Percentiles rank a stretch among this genome's conserved stretches.
phyloP scores from a whole-genome alignment of 2,329 filamentous ascomycete genomes.

The Xylariales sp. region DNA sequence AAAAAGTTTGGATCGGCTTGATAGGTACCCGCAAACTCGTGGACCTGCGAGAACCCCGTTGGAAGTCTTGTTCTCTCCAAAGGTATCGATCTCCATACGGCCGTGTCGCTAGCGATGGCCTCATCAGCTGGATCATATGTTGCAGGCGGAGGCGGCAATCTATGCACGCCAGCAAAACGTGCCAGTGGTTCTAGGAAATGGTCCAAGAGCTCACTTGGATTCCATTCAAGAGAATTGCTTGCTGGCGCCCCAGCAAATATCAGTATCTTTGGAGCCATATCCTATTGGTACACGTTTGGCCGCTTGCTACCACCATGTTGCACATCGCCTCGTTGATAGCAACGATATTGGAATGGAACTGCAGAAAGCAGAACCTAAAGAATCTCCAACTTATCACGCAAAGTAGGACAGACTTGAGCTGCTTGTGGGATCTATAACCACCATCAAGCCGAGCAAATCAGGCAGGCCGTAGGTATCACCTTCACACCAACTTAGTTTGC shows the following conservation, averaged over 20 bases:
- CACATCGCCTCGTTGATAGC: too few species aligned
- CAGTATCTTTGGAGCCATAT: constrained; percentile 26
- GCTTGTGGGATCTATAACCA: too few species aligned
- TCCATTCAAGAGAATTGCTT: constrained; percentile 48
- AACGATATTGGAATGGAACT: too few species aligned
- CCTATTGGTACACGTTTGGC: background rate
- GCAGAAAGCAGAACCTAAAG: too few species aligned
- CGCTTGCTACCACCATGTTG: background rate
- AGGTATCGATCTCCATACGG: constrained; percentile 52
- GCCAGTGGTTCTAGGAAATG: constrained; percentile 36
- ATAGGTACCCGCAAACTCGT: constrained; percentile 26
- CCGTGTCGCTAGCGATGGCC: too few species aligned
- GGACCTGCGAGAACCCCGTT: constrained; percentile 50
- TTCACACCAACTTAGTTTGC: too few species aligned
- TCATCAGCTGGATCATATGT: constrained; percentile 14
- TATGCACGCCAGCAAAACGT: constrained; percentile 27
- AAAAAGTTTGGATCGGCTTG: constrained; percentile 41
- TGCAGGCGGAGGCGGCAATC: constrained; percentile 10
- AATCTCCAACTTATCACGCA: too few species aligned
- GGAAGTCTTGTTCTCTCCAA: constrained; percentile 39
- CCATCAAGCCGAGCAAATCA: too few species aligned
- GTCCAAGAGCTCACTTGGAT: constrained; percentile 42
- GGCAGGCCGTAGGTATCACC: too few species aligned
- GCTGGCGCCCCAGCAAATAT: constrained; percentile 54
- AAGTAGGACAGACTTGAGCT: too few species aligned